These are phyloP conservation scores for Citrus trifoliata DNA, from an alignment of 345 rosid species.

Conservation along the genomic window DNA sequence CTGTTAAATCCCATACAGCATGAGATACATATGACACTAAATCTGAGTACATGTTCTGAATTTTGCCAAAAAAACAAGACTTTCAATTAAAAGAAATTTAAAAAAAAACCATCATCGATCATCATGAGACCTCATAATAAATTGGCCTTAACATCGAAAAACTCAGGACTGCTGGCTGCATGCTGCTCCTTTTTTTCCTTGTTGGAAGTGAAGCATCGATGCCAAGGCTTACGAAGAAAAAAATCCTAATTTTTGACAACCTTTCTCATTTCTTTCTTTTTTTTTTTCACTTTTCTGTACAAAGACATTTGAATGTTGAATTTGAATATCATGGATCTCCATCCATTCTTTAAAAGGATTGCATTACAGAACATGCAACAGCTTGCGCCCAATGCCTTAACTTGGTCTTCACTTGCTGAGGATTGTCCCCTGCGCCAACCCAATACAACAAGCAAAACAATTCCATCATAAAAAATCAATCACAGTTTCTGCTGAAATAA, in stretches of 20 bases:
- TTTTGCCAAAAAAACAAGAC: not conserved
- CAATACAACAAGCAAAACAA: not conserved
- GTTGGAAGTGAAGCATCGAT: not conserved
- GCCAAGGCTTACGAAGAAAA: not conserved
- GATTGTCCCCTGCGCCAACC: slow-evolving; percentile 59
- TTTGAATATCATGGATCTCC: not conserved
- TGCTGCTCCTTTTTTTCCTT: not conserved
- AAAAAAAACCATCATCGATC: not conserved
- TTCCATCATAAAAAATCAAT: not conserved
- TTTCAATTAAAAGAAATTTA: not conserved
- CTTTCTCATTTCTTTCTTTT: not conserved
- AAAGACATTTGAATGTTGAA: slow-evolving; percentile 1
- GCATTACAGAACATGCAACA: slow-evolving; percentile 82
- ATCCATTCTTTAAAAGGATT: slow-evolving; percentile 11
- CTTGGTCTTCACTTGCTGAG: slow-evolving; percentile 72
- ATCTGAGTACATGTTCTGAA: too few relatives aligned
- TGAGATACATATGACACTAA: too few relatives aligned
- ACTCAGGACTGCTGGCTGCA: not conserved
- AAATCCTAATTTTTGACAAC: not conserved
- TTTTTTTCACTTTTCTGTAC: not conserved
- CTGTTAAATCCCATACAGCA: too few relatives aligned
- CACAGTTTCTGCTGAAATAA: too few relatives aligned
- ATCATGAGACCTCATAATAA: not conserved
- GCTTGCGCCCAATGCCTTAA: slow-evolving; percentile 98
- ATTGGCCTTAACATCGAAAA: not conserved